Evolutionary conservation across 306 rosid species (phyloP).

Genomic region (Cyamopsis tetragonoloba): DNA sequence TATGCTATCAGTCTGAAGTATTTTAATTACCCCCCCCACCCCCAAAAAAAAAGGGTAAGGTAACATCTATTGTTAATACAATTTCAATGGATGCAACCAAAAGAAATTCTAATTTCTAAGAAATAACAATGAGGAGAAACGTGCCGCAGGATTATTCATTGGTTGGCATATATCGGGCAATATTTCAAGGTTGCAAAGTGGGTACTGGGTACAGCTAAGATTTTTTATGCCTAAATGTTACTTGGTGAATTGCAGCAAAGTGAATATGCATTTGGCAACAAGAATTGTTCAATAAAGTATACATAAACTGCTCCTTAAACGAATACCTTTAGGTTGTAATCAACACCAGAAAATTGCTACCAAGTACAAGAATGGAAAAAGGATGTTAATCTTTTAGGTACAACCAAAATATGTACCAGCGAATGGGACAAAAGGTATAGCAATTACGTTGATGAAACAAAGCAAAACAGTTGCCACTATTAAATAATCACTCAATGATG

Average conservation of each 20-base stretch:
- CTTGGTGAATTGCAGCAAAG: neutral
- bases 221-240: neutral
- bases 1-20: too few relatives aligned
- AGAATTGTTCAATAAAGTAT: neutral
- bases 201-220: neutral
- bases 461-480: neutral
- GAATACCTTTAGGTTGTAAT: neutral
- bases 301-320: neutral
- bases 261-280: neutral
- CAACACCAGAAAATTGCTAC: neutral
- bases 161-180: neutral
- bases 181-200: neutral
- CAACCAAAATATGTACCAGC: neutral
- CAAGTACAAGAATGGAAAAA: neutral
- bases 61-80: neutral
- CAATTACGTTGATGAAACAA: neutral
- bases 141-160: conserved; percentile 3
- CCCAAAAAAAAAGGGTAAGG: neutral
- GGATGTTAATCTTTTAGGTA: neutral
- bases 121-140: neutral
- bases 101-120: neutral
- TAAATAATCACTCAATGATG: neutral
- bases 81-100: neutral
- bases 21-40: too few relatives aligned
- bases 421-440: neutral